Evolutionary conservation across 2,329 filamentous ascomycete genomes (phyloP).

Genomic region (Aspergillus nomiae): DNA sequence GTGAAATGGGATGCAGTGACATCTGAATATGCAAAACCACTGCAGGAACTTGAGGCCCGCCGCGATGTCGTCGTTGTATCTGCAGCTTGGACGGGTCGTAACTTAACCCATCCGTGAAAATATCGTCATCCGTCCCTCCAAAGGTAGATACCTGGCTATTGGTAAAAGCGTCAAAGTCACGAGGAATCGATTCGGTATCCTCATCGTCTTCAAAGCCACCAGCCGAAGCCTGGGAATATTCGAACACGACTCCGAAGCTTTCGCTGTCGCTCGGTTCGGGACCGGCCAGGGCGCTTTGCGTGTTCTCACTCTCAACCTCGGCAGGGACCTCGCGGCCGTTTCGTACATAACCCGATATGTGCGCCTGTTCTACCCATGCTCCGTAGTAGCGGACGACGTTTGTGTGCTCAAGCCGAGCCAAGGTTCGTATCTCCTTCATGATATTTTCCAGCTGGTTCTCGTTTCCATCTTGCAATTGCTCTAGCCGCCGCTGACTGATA

Average conservation of each 20-base stretch:
- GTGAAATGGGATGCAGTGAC: slow-evolving; percentile 64
- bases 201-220: slow-evolving; percentile 46
- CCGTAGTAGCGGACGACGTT: slow-evolving; percentile 69
- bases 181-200: slow-evolving; percentile 53
- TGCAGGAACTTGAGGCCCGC: slow-evolving; percentile 32
- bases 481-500: slow-evolving; percentile 55
- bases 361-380: slow-evolving; percentile 62
- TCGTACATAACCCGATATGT: slow-evolving; percentile 19
- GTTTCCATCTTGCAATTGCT: slow-evolving; percentile 54
- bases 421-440: slow-evolving; percentile 62
- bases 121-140: slow-evolving; percentile 38
- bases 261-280: slow-evolving; percentile 26
- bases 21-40: slow-evolving; percentile 68
- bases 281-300: slow-evolving; percentile 18
- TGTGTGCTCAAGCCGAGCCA: slow-evolving; percentile 64
- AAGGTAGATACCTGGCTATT: slow-evolving; percentile 38
- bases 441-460: slow-evolving; percentile 58
- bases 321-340: slow-evolving; percentile 7
- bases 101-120: slow-evolving; percentile 46
- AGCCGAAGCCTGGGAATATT: slow-evolving; percentile 37
- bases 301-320: slow-evolving; percentile 17
- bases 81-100: slow-evolving; percentile 37
- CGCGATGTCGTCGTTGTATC: slow-evolving; percentile 26
- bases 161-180: slow-evolving; percentile 38
- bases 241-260: slow-evolving; percentile 45